Percentiles rank a stretch among this genome's conserved stretches.
Evolutionary conservation across 176 grass and related monocot genomes (phyloP).

Genomic region (Triticum monococcum): DNA sequence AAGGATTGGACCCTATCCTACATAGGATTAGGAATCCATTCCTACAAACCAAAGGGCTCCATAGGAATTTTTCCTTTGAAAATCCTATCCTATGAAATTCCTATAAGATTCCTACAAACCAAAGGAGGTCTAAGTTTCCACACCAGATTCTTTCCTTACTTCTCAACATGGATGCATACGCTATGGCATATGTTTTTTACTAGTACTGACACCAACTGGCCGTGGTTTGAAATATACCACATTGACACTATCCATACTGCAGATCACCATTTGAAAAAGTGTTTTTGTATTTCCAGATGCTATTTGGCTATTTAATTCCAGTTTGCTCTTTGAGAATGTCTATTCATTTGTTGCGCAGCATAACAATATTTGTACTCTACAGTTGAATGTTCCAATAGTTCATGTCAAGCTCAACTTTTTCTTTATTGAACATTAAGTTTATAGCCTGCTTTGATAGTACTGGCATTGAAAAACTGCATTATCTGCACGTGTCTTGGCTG

Average conservation of each 20-base stretch:
- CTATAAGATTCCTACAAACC: too few relatives aligned
- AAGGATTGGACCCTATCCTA: too few relatives aligned
- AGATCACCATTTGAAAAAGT: neutral
- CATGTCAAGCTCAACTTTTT: neutral
- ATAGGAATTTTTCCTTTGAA: too few relatives aligned
- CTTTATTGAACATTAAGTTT: neutral
- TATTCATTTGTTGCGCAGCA: neutral
- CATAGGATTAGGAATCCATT: too few relatives aligned
- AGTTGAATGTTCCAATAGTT: neutral
- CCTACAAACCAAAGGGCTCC: too few relatives aligned
- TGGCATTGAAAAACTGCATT: neutral
- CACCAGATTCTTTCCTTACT: neutral
- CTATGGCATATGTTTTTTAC: neutral
- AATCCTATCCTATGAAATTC: too few relatives aligned
- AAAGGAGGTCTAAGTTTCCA: neutral
- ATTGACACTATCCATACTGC: neutral
- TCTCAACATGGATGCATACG: neutral
- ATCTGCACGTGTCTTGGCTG: neutral
- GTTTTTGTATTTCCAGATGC: slow-evolving; percentile 12
- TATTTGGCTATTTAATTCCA: neutral
- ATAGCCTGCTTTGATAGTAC: neutral
- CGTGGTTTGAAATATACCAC: neutral
- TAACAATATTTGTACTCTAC: neutral
- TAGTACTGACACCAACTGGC: neutral
- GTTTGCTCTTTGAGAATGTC: neutral